Percentiles rank a stretch among this genome's conserved stretches.
Conservation (phyloP, 2,329 filamentous ascomycete species). For the Zopfia rhizophila region DNA sequence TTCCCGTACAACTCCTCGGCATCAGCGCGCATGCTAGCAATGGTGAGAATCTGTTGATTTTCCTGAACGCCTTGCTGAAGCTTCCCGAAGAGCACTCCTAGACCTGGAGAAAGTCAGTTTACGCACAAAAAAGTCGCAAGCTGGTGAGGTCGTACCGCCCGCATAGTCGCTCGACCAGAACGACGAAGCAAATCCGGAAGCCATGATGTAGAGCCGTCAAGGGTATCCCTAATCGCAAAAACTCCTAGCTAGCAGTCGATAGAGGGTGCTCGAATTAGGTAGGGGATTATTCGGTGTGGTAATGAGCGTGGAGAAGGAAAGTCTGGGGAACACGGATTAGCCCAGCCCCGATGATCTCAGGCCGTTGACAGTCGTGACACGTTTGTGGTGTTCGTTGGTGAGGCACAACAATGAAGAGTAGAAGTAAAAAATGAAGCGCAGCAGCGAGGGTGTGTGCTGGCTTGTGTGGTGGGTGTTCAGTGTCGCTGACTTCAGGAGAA, state of each 20-base stretch:
- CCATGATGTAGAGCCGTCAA: conserved; percentile 34
- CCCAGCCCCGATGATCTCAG: conserved; percentile 25
- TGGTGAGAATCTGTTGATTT: conserved; percentile 91
- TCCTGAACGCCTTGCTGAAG: conserved; percentile 95
- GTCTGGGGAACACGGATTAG: conserved; percentile 37
- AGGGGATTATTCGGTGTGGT: conserved; percentile 20
- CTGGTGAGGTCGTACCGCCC: conserved; percentile 70
- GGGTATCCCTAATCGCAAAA: conserved; percentile 30
- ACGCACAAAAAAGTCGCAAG: conserved; percentile 8
- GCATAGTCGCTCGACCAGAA: conserved; percentile 99
- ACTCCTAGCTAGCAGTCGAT: conserved; percentile 25
- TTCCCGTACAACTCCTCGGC: conserved; percentile 91
- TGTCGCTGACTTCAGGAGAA: conserved; percentile 27
- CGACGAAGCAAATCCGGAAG: conserved; percentile 81
- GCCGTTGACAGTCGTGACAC: conserved; percentile 17
- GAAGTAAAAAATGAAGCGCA: conserved; percentile 5
- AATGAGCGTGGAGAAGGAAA: conserved; percentile 41
- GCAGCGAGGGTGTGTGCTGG: conserved; percentile 8
- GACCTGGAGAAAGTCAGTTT: conserved; percentile 60
- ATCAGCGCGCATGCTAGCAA: conserved; percentile 93
- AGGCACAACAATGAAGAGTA: neutral
- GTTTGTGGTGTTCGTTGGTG: conserved; percentile 9
- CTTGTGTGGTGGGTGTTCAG: conserved; percentile 10
- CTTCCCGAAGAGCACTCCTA: conserved; percentile 95
- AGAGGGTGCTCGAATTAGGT: conserved; percentile 20